Evolutionary conservation across 192 early-diverging fungal species (phyloP).

Genomic region (Nowakowskiella sp.): DNA sequence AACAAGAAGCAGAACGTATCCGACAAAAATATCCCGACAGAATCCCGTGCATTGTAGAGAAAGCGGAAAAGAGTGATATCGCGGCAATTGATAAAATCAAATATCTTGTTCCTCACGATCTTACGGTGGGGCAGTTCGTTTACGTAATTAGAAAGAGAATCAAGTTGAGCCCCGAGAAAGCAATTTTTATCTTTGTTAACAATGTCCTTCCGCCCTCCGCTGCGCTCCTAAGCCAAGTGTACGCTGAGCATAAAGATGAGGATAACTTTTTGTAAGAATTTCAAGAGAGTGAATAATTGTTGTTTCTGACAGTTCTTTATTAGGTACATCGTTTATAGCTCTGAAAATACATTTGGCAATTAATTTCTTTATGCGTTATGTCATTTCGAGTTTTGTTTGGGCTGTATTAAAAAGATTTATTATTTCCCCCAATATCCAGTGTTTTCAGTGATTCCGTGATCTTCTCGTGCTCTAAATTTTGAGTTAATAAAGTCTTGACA

Average conservation of each 20-base stretch:
- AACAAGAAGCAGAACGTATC: slow-evolving; percentile 92
- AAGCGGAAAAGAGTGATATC: slow-evolving; percentile 96
- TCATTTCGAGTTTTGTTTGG: too few relatives aligned
- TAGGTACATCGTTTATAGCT: slow-evolving; percentile 27
- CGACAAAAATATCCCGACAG: slow-evolving; percentile 86
- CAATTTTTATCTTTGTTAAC: slow-evolving; percentile 99
- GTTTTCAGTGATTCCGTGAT: too few relatives aligned
- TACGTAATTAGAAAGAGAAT: slow-evolving; percentile 91
- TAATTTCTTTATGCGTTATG: too few relatives aligned
- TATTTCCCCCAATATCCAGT: too few relatives aligned
- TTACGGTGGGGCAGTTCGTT: slow-evolving; percentile 96
- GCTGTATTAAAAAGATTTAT: too few relatives aligned
- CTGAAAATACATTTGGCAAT: slow-evolving; percentile 37
- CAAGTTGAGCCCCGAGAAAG: slow-evolving; percentile 93
- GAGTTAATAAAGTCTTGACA: too few relatives aligned
- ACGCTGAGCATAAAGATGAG: slow-evolving; percentile 95
- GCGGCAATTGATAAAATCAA: slow-evolving; percentile 98
- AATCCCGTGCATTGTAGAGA: slow-evolving; percentile 66
- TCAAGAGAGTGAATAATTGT: not conserved
- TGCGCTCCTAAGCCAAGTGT: slow-evolving; percentile 86
- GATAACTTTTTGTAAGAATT: slow-evolving; percentile 82
- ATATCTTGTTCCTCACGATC: slow-evolving; percentile 91
- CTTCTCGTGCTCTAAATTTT: too few relatives aligned
- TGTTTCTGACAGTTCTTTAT: too few relatives aligned
- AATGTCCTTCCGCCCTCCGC: slow-evolving; percentile 88